phyloP scores from a whole-genome alignment of 2,329 filamentous ascomycete genomes.

The Ascochyta pisi region DNA sequence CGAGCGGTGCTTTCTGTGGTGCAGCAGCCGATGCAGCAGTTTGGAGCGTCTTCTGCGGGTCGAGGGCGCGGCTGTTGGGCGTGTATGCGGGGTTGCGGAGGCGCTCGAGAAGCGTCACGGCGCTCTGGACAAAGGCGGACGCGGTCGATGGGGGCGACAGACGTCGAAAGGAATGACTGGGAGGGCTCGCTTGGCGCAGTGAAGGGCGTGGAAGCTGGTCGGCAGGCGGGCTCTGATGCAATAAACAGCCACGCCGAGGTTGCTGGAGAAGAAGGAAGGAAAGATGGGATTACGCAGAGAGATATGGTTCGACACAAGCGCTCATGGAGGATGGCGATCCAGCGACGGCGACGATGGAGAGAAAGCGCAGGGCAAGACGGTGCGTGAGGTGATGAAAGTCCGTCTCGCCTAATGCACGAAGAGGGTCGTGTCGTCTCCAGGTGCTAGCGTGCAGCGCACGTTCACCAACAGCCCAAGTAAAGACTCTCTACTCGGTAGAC shows the following conservation, averaged over 20 bases:
- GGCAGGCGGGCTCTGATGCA: conserved; percentile 31
- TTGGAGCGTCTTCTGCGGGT: conserved; percentile 20
- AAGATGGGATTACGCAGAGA: conserved; percentile 44
- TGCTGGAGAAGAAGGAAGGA: conserved; percentile 50
- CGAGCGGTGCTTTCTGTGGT: not conserved
- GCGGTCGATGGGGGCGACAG: conserved; percentile 11
- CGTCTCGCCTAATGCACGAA: conserved; percentile 9
- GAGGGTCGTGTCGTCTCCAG: conserved; percentile 6
- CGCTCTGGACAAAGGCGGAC: conserved; percentile 14
- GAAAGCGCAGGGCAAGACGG: conserved; percentile 19
- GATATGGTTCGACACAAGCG: conserved; percentile 37
- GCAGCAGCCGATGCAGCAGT: conserved; percentile 23
- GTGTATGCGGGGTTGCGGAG: conserved; percentile 13
- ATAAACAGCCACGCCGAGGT: conserved; percentile 46
- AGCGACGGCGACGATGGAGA: conserved; percentile 25
- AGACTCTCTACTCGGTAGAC: too few relatives aligned
- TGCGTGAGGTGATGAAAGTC: conserved; percentile 23
- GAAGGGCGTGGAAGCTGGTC: conserved; percentile 17
- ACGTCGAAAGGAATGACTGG: conserved; percentile 40
- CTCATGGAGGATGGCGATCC: conserved; percentile 32
- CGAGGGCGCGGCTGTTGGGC: conserved; percentile 1
- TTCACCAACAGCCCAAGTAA: conserved; percentile 6
- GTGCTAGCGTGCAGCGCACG: conserved; percentile 11
- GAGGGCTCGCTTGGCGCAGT: conserved; percentile 22
- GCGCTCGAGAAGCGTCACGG: conserved; percentile 17